These are phyloP conservation scores for Geosmithia flava DNA, from an alignment of 2,329 filamentous ascomycete species.

Conservation along the genomic window DNA sequence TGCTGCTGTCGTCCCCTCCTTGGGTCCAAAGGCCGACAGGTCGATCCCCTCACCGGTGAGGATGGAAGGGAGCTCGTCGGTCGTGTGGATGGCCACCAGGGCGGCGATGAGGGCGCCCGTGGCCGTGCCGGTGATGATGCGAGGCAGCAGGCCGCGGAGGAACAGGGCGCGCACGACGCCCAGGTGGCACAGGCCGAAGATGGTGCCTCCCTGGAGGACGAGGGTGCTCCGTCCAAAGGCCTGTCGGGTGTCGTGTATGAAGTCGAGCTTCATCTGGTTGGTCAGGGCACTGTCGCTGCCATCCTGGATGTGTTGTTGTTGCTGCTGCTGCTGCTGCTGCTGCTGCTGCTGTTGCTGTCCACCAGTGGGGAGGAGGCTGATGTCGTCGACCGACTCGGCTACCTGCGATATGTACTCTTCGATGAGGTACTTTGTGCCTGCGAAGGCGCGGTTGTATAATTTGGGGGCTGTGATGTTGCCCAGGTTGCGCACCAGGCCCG, in stretches of 20 bases:
- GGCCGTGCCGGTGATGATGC: conserved; percentile 84
- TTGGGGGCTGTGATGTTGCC: conserved; percentile 77
- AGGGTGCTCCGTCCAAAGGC: conserved; percentile 79
- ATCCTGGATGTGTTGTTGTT: neutral
- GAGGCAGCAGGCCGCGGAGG: conserved; percentile 65
- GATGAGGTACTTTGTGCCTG: conserved; percentile 80
- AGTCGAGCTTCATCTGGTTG: conserved; percentile 70
- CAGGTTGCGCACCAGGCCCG: conserved; percentile 71
- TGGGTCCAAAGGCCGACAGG: conserved; percentile 54
- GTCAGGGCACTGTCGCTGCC: conserved; percentile 31
- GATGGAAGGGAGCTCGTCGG: conserved; percentile 69
- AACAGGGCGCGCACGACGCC: conserved; percentile 85
- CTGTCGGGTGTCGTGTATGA: conserved; percentile 76
- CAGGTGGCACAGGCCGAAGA: conserved; percentile 82
- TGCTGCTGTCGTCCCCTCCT: too few relatives aligned
- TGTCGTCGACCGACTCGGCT: conserved; percentile 66
- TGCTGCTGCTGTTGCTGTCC: conserved; percentile 13
- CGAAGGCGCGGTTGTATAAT: conserved; percentile 75
- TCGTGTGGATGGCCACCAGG: conserved; percentile 74
- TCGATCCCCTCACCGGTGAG: conserved; percentile 73
- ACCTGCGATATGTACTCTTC: conserved; percentile 84
- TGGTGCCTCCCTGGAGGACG: conserved; percentile 79
- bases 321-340: conserved; percentile 14
- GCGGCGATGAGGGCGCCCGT: conserved; percentile 85
- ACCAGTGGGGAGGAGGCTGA: conserved; percentile 50